Percentiles rank a stretch among this genome's conserved stretches.
phyloP scores from a whole-genome alignment of 208 protist genomes.

The Leishmania tropica region DNA sequence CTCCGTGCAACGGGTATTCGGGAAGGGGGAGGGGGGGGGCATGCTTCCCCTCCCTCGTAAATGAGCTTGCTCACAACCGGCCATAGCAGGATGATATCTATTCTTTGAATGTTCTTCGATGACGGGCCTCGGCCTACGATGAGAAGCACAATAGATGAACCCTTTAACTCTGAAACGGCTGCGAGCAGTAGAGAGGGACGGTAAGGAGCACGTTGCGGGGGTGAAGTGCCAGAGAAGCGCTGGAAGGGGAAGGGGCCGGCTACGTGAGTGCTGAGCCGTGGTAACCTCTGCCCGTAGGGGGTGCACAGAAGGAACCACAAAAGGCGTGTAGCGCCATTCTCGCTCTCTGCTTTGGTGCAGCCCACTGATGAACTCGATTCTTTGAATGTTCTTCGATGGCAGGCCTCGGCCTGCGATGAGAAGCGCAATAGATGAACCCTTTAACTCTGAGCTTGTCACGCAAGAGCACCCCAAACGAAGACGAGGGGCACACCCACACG shows the following conservation, averaged over 20 bases:
- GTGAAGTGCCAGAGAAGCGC: too few relatives aligned
- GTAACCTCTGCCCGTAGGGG: background rate
- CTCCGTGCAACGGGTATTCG: background rate
- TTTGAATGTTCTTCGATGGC: slow-evolving; percentile 34
- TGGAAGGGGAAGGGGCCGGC: too few relatives aligned
- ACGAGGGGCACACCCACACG: background rate
- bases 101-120: slow-evolving; percentile 39
- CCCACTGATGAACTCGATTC: slow-evolving; percentile 7
- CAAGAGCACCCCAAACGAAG: background rate
- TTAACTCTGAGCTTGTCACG: slow-evolving; percentile 27
- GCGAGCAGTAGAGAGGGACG: background rate
- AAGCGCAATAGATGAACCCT: slow-evolving; percentile 29
- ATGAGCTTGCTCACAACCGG: background rate
- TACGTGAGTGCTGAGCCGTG: background rate
- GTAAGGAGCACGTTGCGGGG: background rate
- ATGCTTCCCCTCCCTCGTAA: background rate
- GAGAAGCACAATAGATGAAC: slow-evolving; percentile 27
- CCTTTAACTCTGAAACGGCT: slow-evolving; percentile 36
- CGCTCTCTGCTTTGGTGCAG: background rate
- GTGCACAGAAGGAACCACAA: background rate
- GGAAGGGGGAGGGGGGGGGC: background rate
- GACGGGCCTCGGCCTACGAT: background rate
- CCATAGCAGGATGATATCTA: slow-evolving; percentile 5
- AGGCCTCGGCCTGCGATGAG: slow-evolving; percentile 14
- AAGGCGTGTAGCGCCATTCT: too few relatives aligned